Evolutionary conservation across 768 basidiomycete genomes (phyloP).

Genomic region (Hemileccinum impolitum): DNA sequence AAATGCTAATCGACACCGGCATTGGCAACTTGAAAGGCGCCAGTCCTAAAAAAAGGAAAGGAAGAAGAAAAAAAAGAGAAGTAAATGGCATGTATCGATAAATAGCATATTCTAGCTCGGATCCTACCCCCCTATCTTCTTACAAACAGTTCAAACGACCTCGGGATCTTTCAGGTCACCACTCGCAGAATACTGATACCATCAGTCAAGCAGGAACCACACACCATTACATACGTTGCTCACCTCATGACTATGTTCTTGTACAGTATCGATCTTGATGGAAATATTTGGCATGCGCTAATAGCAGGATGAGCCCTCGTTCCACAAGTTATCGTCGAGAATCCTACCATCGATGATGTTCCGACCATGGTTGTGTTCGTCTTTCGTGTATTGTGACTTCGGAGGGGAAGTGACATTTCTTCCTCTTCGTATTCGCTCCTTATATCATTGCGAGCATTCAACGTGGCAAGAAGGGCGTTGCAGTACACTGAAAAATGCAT

Average conservation of each 20-base stretch:
- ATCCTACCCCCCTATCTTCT: too few species aligned
- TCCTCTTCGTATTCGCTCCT: constrained; percentile 19
- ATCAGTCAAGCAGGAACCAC: neutral
- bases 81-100: too few species aligned
- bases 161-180: constrained; percentile 9
- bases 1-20: too few species aligned
- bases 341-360: constrained; percentile 7
- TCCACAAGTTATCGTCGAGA: too few species aligned
- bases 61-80: too few species aligned
- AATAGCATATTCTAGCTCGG: too few species aligned
- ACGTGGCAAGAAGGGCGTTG: constrained; percentile 57
- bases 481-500: constrained; percentile 45
- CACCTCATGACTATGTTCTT: constrained; percentile 40
- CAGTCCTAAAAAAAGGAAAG: too few species aligned
- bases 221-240: neutral
- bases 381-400: constrained; percentile 6
- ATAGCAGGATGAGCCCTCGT: neutral
- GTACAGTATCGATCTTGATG: constrained; percentile 62
- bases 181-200: neutral
- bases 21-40: too few species aligned
- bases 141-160: constrained; percentile 2
- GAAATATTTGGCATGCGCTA: constrained; percentile 43
- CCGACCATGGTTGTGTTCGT: neutral
- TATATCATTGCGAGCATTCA: constrained; percentile 53
- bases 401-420: constrained; percentile 15